Base-by-base conservation (phyloP, 371 early-diverging fungal genomes). In the Rhizopus microsporus region DNA sequence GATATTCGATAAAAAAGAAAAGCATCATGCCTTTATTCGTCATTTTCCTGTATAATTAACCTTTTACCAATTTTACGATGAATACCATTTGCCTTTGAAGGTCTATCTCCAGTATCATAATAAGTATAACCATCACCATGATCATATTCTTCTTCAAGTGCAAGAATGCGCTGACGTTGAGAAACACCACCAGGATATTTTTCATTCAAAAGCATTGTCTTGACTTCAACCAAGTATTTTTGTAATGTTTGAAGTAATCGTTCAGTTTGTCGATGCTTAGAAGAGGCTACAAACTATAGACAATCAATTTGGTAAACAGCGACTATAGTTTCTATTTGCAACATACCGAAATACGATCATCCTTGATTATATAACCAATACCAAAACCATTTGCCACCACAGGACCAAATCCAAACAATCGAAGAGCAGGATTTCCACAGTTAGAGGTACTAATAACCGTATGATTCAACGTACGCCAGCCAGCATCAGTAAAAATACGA, bases 401-500 rank as follows among this genome's bases (percentile, higher is more conserved):
- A 57, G 93, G 90, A 15, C 94, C 95, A 88, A 93, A 95, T 6
- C 95, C 95, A 68, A 93, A 95, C 1, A 90, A 84, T 31, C 87
- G 77, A 47, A 92, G 83, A 50, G 89, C 86, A 42, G 93, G 90
- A 51, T 91, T 88, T 47, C 91, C 83, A 65, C 94, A 90, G 71
- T 95, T 93, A 33, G 91, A 90, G 4, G 95, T 94, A n/a, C 91
- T 91, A 32, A 95, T 70, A 58, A 84, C 82, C 69, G 94, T 93
- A 71, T 89, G 87, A 50, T 83, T 84, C 44, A 82, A 42, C 0
- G 62, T 71, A 12, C 61, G 53, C 77, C 77, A 82, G 31, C 80
- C 80, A 23, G 82, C 64, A 69, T 95, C 94, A 1, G 80, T 75
- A 69, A 91, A 94, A 38, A 95, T 66, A 10, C 56, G 65, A 1